Conservation (phyloP, 1,284 basidiomycete genomes). For the Cryptococcus deneoformans region DNA sequence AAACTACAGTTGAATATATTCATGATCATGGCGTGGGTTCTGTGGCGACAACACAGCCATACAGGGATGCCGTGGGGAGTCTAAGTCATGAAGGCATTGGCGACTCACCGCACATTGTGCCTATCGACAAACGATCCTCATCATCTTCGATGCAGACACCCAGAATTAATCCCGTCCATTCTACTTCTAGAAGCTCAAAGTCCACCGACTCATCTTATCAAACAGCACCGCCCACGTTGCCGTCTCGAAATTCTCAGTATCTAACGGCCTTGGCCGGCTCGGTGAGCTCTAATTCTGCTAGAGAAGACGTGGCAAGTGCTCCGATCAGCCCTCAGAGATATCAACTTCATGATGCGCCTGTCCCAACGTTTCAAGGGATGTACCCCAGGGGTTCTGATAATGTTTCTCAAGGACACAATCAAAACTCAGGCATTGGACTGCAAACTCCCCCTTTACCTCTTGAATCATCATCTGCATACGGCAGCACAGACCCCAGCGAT, state of each 20-base stretch:
- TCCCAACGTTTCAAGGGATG: slow-evolving; percentile 1
- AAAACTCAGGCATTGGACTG: neutral
- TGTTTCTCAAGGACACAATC: neutral
- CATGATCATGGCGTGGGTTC: neutral
- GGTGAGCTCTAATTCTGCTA: slow-evolving; percentile 1
- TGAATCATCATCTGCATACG: no score
- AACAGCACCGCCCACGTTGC: slow-evolving; percentile 27
- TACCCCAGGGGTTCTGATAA: neutral
- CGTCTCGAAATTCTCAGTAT: slow-evolving; percentile 26
- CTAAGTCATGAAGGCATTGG: no score
- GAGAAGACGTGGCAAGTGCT: neutral
- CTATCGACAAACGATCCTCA: no score
- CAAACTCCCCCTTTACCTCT: neutral
- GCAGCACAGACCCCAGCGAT: neutral
- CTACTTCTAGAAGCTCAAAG: slow-evolving; percentile 9
- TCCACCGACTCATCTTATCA: slow-evolving; percentile 19
- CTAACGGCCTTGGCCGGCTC: slow-evolving; percentile 14
- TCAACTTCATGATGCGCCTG: slow-evolving; percentile 29
- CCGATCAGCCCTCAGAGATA: slow-evolving; percentile 11
- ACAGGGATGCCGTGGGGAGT: neutral
- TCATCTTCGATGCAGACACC: slow-evolving; percentile 16
- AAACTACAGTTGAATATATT: neutral
- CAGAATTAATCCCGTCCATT: slow-evolving; percentile 1
- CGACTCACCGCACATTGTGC: no score
- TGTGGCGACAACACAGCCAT: neutral